Base-by-base conservation (phyloP, 768 basidiomycete species). In the Serendipita vermifera region DNA sequence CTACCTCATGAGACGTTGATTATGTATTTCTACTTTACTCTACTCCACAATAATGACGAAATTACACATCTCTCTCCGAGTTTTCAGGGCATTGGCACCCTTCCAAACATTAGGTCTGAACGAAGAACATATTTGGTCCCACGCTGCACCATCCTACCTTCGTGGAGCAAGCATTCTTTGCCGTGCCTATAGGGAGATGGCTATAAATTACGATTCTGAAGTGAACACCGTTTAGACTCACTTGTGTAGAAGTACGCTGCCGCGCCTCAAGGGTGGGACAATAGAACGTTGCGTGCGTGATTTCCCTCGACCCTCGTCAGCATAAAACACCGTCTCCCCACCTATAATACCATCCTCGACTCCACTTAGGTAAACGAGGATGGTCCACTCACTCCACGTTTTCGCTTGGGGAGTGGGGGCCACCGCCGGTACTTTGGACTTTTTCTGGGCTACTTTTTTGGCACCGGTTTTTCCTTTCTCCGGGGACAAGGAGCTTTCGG, bases 281-380 rank as follows among this genome's bases (percentile, higher is more conserved):
- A 84, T 77, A 53, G 77, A 75, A 3, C 69, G 68, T 36, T 71
- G 69, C 57, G 76, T 74, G 1, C 76, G 75, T 60, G 71, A 73
- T 56, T 77, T 71, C 33, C 55, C 38, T 22, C 38, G 33, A 2
- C 57, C 56, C 3, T 59, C 54, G 14, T 77, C 76, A 48, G 72
- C 74, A 65, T 86, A 84, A 65, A 88, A 88, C 14, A 82, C 65
- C 0, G 86, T 88, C 81, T 85, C 79, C 4, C 84, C 83, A 31
- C 84, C 84, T 62, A 80, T 73, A 1, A 87, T 78, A 15, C 83
- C 84, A 63, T 86, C 84, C 62, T 87, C 82, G 3, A 64, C 65
- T 1, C 86, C 86, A 3, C 82, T 80, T 32, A 88, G 65, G 63
- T 87, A 87, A 24, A 87, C 73, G 24, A 88, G 66, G 33, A 87